Evolutionary conservation across 371 early-diverging fungal species (phyloP).

Genomic region (Synchytrium microbalum): DNA sequence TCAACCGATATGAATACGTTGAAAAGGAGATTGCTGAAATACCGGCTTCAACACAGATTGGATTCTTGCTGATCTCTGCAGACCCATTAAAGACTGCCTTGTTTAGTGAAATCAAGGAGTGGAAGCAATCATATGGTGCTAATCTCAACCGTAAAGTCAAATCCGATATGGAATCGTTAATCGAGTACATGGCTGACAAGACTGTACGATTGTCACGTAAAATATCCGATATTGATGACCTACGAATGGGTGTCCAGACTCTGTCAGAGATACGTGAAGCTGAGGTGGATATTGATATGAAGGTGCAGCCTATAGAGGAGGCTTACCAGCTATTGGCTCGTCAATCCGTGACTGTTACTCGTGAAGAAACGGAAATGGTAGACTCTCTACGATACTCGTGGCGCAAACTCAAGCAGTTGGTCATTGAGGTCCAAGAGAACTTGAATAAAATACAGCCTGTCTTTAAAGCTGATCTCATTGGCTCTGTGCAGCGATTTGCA

Average conservation of each 20-base stretch:
- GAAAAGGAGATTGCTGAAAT: conserved; percentile 48
- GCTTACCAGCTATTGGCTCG: conserved; percentile 47
- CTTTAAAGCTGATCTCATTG: conserved; percentile 49
- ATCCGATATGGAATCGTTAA: conserved; percentile 51
- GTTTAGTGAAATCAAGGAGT: conserved; percentile 48
- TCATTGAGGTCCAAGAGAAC: conserved; percentile 49
- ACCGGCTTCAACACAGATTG: conserved; percentile 43
- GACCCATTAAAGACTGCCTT: conserved; percentile 51
- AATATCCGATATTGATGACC: conserved; percentile 53
- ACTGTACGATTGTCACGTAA: conserved; percentile 43
- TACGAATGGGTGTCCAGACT: conserved; percentile 48
- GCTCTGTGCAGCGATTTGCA: conserved; percentile 43
- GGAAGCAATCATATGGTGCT: conserved; percentile 54
- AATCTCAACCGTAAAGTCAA: conserved; percentile 54
- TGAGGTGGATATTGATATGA: conserved; percentile 59
- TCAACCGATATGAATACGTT: conserved; percentile 49
- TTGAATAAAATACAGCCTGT: conserved; percentile 49
- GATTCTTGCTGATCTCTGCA: conserved; percentile 43
- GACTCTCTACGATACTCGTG: conserved; percentile 57
- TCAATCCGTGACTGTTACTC: conserved; percentile 45
- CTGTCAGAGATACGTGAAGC: conserved; percentile 49
- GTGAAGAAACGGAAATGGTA: conserved; percentile 58
- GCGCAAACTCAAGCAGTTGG: conserved; percentile 53
- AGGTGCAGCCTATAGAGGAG: conserved; percentile 54
- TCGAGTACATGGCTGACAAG: conserved; percentile 55